phyloP scores from a whole-genome alignment of 805 yeast species.

The Kazachstania africana region DNA sequence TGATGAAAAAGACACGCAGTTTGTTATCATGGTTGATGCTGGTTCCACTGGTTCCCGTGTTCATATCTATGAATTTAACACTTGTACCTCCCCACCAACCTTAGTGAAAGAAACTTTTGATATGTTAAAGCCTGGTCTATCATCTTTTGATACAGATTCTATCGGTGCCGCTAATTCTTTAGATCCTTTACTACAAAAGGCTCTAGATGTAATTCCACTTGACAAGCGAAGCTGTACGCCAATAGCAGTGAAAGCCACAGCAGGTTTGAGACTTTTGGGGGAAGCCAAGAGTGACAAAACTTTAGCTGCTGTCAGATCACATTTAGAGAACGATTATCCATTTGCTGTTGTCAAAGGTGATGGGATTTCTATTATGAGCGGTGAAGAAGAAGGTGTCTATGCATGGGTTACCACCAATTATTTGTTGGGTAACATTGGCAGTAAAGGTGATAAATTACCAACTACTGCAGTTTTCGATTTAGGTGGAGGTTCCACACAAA shows the following conservation, averaged over 20 bases:
- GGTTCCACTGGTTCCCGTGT: conserved; percentile 96
- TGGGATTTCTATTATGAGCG: conserved; percentile 90
- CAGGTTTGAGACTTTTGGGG: conserved; percentile 85
- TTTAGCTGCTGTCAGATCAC: conserved; percentile 61
- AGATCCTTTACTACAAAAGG: conserved; percentile 68
- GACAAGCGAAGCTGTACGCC: conserved; percentile 74
- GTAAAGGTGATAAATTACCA: conserved; percentile 45
- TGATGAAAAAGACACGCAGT: conserved; percentile 37
- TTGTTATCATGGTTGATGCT: conserved; percentile 91
- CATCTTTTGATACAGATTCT: conserved; percentile 71
- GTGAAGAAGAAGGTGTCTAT: conserved; percentile 93
- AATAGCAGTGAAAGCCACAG: conserved; percentile 94
- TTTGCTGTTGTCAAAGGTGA: conserved; percentile 82
- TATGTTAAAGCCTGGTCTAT: conserved; percentile 87
- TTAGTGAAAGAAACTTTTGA: conserved; percentile 71
- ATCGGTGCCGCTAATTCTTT: conserved; percentile 81
- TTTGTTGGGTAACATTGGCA: conserved; percentile 85
- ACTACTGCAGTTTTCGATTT: conserved; percentile 96
- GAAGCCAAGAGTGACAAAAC: conserved; percentile 59
- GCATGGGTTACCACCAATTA: conserved; percentile 98
- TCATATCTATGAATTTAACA: conserved; percentile 85
- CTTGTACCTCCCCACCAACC: conserved; percentile 74
- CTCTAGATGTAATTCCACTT: conserved; percentile 67
- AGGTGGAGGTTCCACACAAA: conserved; percentile 98
- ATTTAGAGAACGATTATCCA: conserved; percentile 73